Base-by-base conservation (phyloP, 2,329 filamentous ascomycete species). In the Juglanconis sp. region DNA sequence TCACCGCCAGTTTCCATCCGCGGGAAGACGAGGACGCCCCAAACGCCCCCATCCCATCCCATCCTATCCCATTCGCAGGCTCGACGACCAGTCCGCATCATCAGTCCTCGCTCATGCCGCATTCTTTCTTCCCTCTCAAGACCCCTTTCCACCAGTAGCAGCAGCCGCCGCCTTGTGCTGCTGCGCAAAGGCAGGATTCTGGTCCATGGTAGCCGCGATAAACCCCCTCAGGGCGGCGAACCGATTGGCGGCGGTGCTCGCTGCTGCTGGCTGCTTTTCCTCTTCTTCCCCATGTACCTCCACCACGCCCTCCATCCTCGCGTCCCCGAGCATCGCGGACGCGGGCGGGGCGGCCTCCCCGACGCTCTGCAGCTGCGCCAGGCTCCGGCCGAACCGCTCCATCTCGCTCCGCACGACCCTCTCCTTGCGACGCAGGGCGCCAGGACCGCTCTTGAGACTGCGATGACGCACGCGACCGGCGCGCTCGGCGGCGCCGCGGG, bases 181-280 rank as follows among this genome's bases (percentile, higher is more conserved):
- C 24, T 36, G 13, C 46, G 79, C 73, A 70, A 96, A 96, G 3
- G 89, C 90, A 13, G 89, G 86, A 67, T 94, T 94, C 74, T 91
- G 89, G 76, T 96, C 91, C 87, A 96, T 91, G 1, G 91, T 97
- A 47, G 87, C 83, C 1, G 90, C 88, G 55, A 97, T 96, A 70
- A 94, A 96, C 9, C 81, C 87, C 68, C 93, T 85, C 73, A 98
- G 72, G 15, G 92, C 91, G 35, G 89, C 89, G 89, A 92, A 97
- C 58, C 90, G 79, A 68, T 81, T 85, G 9, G 83, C 76, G 15
- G 81, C 85, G 10, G 76, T 72, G 7, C 73, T 67, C 2, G 17
- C 17, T 24, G 17, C 17, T 24, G 17, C 17, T 24, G 17, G 17
- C 17, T 24, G 17, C 17, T 24, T 24, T 24, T 24, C 17, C 17